Percentiles rank a stretch among this genome's conserved stretches.
phyloP scores from a whole-genome alignment of 805 yeast genomes.

The Candida easanensis region DNA sequence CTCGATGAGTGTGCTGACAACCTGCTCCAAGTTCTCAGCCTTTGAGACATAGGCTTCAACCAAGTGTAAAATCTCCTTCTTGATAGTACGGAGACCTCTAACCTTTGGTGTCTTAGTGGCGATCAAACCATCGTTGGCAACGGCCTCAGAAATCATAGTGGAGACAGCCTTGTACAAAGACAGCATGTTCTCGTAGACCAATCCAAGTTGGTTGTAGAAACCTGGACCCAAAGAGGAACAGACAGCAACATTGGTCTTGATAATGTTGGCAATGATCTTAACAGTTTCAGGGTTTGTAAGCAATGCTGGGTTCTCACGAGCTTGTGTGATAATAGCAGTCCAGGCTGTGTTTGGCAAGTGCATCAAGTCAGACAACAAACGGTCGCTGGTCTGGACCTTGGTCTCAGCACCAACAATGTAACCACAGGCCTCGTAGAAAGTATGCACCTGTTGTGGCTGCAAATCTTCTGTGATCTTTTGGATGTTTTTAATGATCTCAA shows the following conservation, averaged over 20 bases:
- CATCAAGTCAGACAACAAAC: conserved; percentile 78
- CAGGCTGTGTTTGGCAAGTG: conserved; percentile 91
- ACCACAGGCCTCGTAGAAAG: conserved; percentile 97
- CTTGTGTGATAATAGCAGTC: conserved; percentile 83
- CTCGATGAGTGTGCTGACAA: conserved; percentile 77
- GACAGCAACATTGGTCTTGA: conserved; percentile 93
- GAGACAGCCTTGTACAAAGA: conserved; percentile 87
- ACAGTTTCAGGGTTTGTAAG: conserved; percentile 80
- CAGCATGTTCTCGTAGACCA: conserved; percentile 85
- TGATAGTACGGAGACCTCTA: conserved; percentile 92
- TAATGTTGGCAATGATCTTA: conserved; percentile 87
- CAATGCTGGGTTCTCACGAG: conserved; percentile 78
- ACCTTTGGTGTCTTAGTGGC: conserved; percentile 96
- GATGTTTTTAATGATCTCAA: conserved; percentile 80
- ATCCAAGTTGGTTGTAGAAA: conserved; percentile 82
- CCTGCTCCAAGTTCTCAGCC: conserved; percentile 79
- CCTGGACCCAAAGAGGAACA: conserved; percentile 94
- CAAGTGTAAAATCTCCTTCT: conserved; percentile 87
- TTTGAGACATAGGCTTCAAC: conserved; percentile 85
- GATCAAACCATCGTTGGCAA: conserved; percentile 75
- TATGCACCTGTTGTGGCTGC: conserved; percentile 96
- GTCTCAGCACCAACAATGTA: conserved; percentile 87
- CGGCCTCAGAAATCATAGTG: conserved; percentile 75
- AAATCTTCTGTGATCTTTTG: conserved; percentile 86
- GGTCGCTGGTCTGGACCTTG: conserved; percentile 62